A percentile compares a stretch with the other conserved stretches of the same genome.
phyloP scores from a whole-genome alignment of 176 grass and related monocot genomes.

The Oropetium thomaeum region DNA sequence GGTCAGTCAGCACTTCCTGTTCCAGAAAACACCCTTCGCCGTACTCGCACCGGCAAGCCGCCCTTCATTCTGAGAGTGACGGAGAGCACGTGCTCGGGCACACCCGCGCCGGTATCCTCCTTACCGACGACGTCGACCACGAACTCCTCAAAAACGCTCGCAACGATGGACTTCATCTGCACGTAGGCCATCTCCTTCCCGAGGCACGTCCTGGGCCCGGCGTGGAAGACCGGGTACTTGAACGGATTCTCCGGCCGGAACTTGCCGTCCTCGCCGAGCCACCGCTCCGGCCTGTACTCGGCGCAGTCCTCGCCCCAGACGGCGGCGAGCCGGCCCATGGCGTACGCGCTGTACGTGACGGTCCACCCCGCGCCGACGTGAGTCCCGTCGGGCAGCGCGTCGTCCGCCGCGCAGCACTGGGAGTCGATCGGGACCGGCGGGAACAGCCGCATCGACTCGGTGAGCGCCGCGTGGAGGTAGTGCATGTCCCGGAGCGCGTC shows the following conservation, averaged over 20 bases:
- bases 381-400: background rate
- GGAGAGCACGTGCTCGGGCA: no score
- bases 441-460: background rate
- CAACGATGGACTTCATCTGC: constrained; percentile 43
- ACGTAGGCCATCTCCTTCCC: constrained; percentile 52
- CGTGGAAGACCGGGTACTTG: background rate
- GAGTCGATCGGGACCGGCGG: background rate
- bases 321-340: background rate
- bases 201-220: background rate
- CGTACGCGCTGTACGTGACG: background rate
- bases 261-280: background rate
- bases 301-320: background rate
- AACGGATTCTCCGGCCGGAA: background rate
- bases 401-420: background rate
- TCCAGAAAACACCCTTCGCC: no score
- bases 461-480: background rate
- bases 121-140: constrained; percentile 28
- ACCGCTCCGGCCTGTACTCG: background rate
- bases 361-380: background rate
- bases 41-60: no score
- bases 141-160: constrained; percentile 41
- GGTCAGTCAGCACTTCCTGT: no score
- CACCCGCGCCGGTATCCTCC: background rate
- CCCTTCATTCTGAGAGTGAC: no score
- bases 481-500: background rate